phyloP scores from a whole-genome alignment of 495 filamentous ascomycete genomes.

The Aspergillus mulundensis region DNA sequence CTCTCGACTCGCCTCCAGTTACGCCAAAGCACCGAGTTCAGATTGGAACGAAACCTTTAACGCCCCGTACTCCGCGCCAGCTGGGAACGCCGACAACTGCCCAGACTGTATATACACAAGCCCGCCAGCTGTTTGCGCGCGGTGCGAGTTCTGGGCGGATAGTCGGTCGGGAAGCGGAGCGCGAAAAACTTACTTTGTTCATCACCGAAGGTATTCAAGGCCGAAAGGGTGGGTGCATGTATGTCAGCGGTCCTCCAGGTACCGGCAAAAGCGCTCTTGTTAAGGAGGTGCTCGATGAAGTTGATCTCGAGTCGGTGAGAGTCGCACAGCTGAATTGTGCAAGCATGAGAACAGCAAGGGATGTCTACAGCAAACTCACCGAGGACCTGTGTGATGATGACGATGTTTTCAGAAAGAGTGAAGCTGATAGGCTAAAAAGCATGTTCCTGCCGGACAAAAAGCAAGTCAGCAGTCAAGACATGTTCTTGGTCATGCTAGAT shows the following conservation, averaged over 20 bases:
- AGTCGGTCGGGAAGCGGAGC: constrained; percentile 79
- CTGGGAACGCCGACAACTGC: constrained; percentile 52
- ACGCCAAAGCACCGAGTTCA: constrained; percentile 69
- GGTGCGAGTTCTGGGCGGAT: constrained; percentile 70
- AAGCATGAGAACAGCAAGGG: constrained; percentile 79
- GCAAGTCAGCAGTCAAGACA: constrained; percentile 37
- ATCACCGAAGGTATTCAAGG: constrained; percentile 58
- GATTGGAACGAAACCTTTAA: constrained; percentile 58
- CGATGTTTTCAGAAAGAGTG: constrained; percentile 52
- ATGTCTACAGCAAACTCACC: constrained; percentile 73
- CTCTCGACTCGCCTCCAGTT: constrained; percentile 55
- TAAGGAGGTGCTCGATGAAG: constrained; percentile 64
- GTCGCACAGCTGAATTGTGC: constrained; percentile 90
- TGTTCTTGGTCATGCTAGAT: constrained; percentile 81
- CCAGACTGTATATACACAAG: constrained; percentile 77
- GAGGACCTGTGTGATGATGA: constrained; percentile 58
- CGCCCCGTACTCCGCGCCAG: constrained; percentile 51
- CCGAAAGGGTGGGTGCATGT: constrained; percentile 75
- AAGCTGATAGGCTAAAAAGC: constrained; percentile 54
- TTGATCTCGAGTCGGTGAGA: constrained; percentile 50
- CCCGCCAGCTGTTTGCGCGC: constrained; percentile 81
- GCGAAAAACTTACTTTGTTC: constrained; percentile 64
- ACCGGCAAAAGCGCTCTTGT: constrained; percentile 96
- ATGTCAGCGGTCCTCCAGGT: constrained; percentile 92
- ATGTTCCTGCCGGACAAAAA: constrained; percentile 54